Percentiles rank a stretch among this genome's conserved stretches.
phyloP scores from a whole-genome alignment of 345 rosid species.

The Mallotus nudiflorus region DNA sequence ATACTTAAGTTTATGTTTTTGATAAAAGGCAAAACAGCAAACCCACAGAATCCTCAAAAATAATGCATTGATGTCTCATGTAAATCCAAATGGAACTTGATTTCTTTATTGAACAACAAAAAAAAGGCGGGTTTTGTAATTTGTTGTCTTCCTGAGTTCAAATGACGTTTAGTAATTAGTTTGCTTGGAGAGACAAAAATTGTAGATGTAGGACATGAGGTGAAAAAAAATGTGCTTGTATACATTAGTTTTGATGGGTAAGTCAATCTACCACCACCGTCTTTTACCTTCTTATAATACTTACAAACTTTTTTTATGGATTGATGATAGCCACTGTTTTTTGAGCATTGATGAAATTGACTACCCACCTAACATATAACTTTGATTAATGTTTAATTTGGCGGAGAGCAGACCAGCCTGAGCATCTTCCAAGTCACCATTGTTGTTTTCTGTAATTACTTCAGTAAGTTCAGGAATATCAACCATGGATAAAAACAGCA shows the following conservation, averaged over 20 bases:
- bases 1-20: too few species aligned
- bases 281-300: not conserved
- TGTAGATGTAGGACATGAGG: not conserved
- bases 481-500: not conserved
- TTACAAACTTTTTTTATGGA: not conserved
- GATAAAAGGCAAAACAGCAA: too few species aligned
- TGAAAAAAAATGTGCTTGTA: not conserved
- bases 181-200: not conserved
- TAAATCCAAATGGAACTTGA: too few species aligned
- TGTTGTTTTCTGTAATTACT: not conserved
- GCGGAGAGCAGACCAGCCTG: too few species aligned
- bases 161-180: too few species aligned
- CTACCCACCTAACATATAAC: not conserved
- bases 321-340: conserved; percentile 3
- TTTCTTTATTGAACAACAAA: too few species aligned
- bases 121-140: too few species aligned
- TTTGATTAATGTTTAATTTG: not conserved
- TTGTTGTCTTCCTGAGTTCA: too few species aligned
- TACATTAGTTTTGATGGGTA: not conserved
- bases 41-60: too few species aligned
- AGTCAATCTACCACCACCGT: not conserved
- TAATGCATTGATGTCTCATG: too few species aligned
- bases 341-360: not conserved
- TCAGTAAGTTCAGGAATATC: not conserved
- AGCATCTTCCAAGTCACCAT: not conserved